Conservation (phyloP, 805 yeast species). For the Kazachstania viticola region DNA sequence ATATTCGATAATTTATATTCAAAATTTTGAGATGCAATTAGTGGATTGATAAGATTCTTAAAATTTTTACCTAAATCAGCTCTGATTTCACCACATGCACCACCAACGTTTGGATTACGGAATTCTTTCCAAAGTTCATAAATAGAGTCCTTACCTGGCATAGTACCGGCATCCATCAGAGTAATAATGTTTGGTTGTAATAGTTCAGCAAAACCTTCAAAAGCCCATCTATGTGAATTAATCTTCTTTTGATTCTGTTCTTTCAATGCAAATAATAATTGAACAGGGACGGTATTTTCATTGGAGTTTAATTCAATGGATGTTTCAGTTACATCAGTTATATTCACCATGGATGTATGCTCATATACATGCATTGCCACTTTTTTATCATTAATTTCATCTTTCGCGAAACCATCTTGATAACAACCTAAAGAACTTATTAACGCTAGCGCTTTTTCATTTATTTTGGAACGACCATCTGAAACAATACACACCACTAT, state of each 20-base stretch:
- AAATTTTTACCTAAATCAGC: conserved; percentile 64
- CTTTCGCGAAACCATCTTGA: conserved; percentile 93
- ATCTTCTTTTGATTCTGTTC: conserved; percentile 84
- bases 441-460: conserved; percentile 67
- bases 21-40: conserved; percentile 93
- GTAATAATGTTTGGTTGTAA: conserved; percentile 75
- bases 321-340: conserved; percentile 50
- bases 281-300: conserved; percentile 64
- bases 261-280: conserved; percentile 78
- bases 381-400: conserved; percentile 68
- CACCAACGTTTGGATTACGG: conserved; percentile 71
- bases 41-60: conserved; percentile 57
- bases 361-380: conserved; percentile 88
- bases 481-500: conserved; percentile 81
- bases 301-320: conserved; percentile 43
- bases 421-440: conserved; percentile 81
- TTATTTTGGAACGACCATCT: conserved; percentile 81
- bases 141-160: conserved; percentile 73
- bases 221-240: conserved; percentile 94
- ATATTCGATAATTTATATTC: conserved; percentile 94
- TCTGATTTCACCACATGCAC: conserved; percentile 95
- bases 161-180: conserved; percentile 88
- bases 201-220: conserved; percentile 81
- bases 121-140: conserved; percentile 87
- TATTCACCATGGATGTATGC: conserved; percentile 85